phyloP scores from a whole-genome alignment of 352 stramenopile genomes.

The Phytophthora pini region DNA sequence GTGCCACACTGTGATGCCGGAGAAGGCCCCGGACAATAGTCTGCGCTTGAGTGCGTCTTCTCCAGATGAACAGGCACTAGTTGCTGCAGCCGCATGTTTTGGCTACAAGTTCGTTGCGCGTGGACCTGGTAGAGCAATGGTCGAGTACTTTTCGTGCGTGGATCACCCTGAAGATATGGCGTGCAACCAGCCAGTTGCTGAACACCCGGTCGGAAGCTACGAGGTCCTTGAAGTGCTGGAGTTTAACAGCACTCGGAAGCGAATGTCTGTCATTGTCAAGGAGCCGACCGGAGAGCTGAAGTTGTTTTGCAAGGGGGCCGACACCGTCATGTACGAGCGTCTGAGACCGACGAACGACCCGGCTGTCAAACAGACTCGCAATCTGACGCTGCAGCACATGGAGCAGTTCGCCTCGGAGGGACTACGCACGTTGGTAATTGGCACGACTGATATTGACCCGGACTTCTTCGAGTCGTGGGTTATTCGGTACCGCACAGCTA shows the following conservation, averaged over 20 bases:
- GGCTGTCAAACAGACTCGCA: slow-evolving; percentile 54
- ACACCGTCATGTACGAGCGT: slow-evolving; percentile 91
- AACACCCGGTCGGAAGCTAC: slow-evolving; percentile 57
- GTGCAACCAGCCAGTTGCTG: slow-evolving; percentile 37
- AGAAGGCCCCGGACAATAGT: slow-evolving; percentile 90
- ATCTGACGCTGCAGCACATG: slow-evolving; percentile 86
- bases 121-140: slow-evolving; percentile 71
- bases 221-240: slow-evolving; percentile 94
- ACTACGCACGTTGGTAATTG: slow-evolving; percentile 91
- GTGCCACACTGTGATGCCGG: slow-evolving; percentile 98
- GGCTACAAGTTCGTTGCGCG: slow-evolving; percentile 84
- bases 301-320: slow-evolving; percentile 88
- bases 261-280: slow-evolving; percentile 94
- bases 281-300: slow-evolving; percentile 61
- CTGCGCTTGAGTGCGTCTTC: slow-evolving; percentile 92
- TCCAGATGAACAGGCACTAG: slow-evolving; percentile 90
- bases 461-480: slow-evolving; percentile 75
- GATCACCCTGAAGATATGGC: slow-evolving; percentile 41
- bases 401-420: slow-evolving; percentile 90
- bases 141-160: slow-evolving; percentile 76
- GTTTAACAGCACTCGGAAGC: slow-evolving; percentile 96
- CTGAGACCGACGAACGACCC: slow-evolving; percentile 57
- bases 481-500: slow-evolving; percentile 69
- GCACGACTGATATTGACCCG: slow-evolving; percentile 59
- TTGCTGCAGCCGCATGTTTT: slow-evolving; percentile 83